These are phyloP conservation scores for Pseudogymnoascus sp. DNA, from an alignment of 2,329 filamentous ascomycete genomes.

Conservation along the genomic window DNA sequence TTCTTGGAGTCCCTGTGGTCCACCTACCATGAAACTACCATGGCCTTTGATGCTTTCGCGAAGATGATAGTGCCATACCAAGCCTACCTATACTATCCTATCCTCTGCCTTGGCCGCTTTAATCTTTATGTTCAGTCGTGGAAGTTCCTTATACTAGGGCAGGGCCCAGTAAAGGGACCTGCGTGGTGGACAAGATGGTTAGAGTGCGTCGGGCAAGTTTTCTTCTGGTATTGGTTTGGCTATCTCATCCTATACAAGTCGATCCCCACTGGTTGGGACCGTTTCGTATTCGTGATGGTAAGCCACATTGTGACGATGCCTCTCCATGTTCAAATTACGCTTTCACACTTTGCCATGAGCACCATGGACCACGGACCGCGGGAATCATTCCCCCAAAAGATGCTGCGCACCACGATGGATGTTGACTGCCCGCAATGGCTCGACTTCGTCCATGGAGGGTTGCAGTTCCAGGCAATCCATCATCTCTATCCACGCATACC, in stretches of 20 bases:
- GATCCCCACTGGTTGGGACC: slow-evolving; percentile 60
- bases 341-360: slow-evolving; percentile 91
- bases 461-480: slow-evolving; percentile 86
- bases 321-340: slow-evolving; percentile 80
- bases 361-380: slow-evolving; percentile 74
- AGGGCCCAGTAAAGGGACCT: slow-evolving; percentile 64
- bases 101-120: slow-evolving; percentile 75
- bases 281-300: slow-evolving; percentile 67
- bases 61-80: slow-evolving; percentile 65
- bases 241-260: slow-evolving; percentile 69
- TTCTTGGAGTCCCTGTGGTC: slow-evolving; percentile 66
- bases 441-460: slow-evolving; percentile 79
- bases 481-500: slow-evolving; percentile 79
- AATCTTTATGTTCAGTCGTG: slow-evolving; percentile 80
- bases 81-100: slow-evolving; percentile 72
- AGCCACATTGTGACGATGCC: slow-evolving; percentile 76
- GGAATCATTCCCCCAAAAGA: slow-evolving; percentile 83
- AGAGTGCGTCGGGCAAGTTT: slow-evolving; percentile 65
- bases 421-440: slow-evolving; percentile 82
- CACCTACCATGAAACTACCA: slow-evolving; percentile 74
- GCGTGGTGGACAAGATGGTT: slow-evolving; percentile 78
- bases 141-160: slow-evolving; percentile 63
- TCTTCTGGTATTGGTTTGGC: slow-evolving; percentile 84
- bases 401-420: slow-evolving; percentile 90
- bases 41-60: slow-evolving; percentile 69